Base-by-base conservation (phyloP, 768 basidiomycete species). In the Lactarius quietus region DNA sequence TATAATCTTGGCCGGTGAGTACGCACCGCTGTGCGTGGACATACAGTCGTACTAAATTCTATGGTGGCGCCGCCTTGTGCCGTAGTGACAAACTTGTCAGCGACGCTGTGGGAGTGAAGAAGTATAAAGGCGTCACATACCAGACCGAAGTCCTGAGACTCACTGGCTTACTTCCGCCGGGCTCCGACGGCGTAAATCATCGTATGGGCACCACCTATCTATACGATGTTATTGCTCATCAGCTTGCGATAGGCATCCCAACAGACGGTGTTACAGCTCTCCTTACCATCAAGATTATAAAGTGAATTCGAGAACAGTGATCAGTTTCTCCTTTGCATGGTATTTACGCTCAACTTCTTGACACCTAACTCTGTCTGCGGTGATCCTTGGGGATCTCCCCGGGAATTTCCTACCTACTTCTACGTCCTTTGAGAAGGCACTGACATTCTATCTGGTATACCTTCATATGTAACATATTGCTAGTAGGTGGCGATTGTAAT, bases 121-220 rank as follows among this genome's bases (percentile, higher is more conserved):
- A 8, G 36, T 65, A 62, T 28, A 12, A n/a, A 51, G 54, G 67
- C 31, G 31, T 68, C 57, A 78, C 69, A 0, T 90, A 88, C 68
- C 70, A 60, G 23, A 83, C 85, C 0, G 74, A 72, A 1, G 79
- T 76, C 9, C 63, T 77, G 68, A 82, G 81, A 56, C 48, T 88
- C 28, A 82, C 81, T 1, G 84, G 84, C 8, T 76, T 90, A 28
- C 78, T 89, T 63, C 70, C 81, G 4, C 67, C 82, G 6, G 87
- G 88, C 6, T 74, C 77, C 31, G 58, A 71, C 1, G 84, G 86
- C 4, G 68, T 85, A 18, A 83, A 85, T 61, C 83, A 83, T 33
- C 82, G 84, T 85, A 60, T 38, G 36, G n/a, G 3, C 45, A 8
- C 38, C 15, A 20, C n/a, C 14, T 17, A 45, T 43, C n/a, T 33